Evolutionary conservation across 2,329 filamentous ascomycete species (phyloP), one percentile per base, ranked within the genome.

Genomic region (Colletotrichum aenigma): DNA sequence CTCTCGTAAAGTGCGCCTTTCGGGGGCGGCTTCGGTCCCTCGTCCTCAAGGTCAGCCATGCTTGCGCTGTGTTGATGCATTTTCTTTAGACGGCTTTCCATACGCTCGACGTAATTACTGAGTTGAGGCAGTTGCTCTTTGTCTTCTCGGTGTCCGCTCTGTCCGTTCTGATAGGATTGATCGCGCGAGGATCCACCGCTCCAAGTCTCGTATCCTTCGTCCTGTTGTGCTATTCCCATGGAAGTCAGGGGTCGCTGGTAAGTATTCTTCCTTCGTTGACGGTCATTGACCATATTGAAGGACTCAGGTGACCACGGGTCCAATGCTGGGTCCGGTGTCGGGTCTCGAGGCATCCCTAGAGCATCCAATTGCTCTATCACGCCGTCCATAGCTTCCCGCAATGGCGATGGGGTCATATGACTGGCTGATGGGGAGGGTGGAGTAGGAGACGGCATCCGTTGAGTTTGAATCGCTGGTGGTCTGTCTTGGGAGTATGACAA

Each of bases 311-410:
- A 97, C 97, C 97, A 99, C 6, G 96, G 93, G 81, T 95, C 92
- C 10, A 92, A 84, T 1, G 91, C 87, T 1, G 89, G 86, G 56
- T 91, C 88, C 1, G 91, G 89, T 32, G 90, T 89, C 80, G 77
- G 88, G 26, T 89, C 86, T 71, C 89, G 89, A 56, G 91, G 87
- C 79, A 93, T 88, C 21, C 93, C 93, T 88, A 99, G 95, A 76
- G 96, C 96, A 81, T 98, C 94, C 58, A 99, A 86, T 71, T 97
- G 97, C 78, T 97, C 95, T 92, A 98, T 98, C 6, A 99, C 96
- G 84, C 97, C 96, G 81, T 98, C 96, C 96, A 99, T 99, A 2
- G 97, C 97, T 83, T 96, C 95, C 75, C 97, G 91, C 4, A 99
- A 87, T 1, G 97, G 97, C 4, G 97, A 98, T 2, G 97, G 97